Evolutionary conservation across 257 asterid genomes (phyloP).

Genomic region (Nicotiana paniculata): DNA sequence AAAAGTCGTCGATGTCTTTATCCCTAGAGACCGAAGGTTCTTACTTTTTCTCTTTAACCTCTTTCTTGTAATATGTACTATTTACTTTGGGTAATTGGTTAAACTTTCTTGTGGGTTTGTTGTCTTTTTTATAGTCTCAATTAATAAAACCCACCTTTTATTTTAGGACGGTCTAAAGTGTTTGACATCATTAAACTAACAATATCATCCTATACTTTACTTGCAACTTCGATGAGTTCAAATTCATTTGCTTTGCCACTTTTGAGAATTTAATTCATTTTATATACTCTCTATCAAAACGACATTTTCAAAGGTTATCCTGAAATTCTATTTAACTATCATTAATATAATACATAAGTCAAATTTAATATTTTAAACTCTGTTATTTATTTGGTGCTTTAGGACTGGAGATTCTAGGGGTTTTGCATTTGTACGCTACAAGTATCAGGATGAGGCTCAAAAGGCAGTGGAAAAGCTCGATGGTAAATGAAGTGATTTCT

Average conservation of each 20-base stretch:
- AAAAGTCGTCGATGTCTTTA: slow-evolving; percentile 76
- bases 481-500: slow-evolving; percentile 38
- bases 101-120: not conserved
- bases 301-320: not conserved
- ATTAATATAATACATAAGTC: not conserved
- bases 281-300: not conserved
- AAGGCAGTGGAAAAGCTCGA: slow-evolving; percentile 95
- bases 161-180: not conserved
- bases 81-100: not conserved
- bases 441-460: slow-evolving; percentile 90
- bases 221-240: not conserved
- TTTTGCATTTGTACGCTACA: slow-evolving; percentile 91
- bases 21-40: slow-evolving; percentile 82
- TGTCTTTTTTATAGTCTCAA: not conserved
- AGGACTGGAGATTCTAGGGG: slow-evolving; percentile 99
- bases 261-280: not conserved
- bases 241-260: not conserved
- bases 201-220: not conserved
- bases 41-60: not conserved
- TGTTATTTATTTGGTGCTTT: not conserved
- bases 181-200: not conserved
- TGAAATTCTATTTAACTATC: not conserved
- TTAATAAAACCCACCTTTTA: not conserved
- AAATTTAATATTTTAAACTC: not conserved
- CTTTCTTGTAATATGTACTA: not conserved